Conservation (phyloP, 2,329 filamentous ascomycete species). For the Botryotinia calthae region DNA sequence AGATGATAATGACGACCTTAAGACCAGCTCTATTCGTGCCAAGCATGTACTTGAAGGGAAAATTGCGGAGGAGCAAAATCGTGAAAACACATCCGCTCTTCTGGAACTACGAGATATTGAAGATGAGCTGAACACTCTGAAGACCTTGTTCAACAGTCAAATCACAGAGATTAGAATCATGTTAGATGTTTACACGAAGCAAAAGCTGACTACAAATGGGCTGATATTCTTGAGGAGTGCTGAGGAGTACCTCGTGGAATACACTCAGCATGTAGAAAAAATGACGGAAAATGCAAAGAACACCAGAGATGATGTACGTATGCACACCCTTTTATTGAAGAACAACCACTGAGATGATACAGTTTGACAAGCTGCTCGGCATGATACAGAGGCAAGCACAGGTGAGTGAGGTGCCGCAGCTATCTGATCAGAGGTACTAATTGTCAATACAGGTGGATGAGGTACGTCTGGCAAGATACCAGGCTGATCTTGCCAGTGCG, state of each 20-base stretch:
- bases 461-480: not conserved
- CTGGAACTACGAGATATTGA: conserved; percentile 23
- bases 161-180: conserved; percentile 12
- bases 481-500: not conserved
- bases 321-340: not conserved
- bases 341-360: not conserved
- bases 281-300: not conserved
- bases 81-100: conserved; percentile 23
- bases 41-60: conserved; percentile 19
- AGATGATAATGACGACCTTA: conserved; percentile 13
- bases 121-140: conserved; percentile 22
- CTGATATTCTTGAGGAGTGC: conserved; percentile 15
- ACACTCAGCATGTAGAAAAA: conserved; percentile 4
- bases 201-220: conserved; percentile 6
- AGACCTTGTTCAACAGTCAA: conserved; percentile 12
- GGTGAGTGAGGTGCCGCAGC: not conserved
- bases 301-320: not conserved
- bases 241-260: conserved; percentile 15
- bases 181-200: conserved; percentile 8
- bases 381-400: conserved; percentile 7
- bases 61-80: conserved; percentile 20
- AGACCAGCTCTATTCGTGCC: conserved; percentile 15
- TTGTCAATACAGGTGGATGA: not conserved
- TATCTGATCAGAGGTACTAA: not conserved
- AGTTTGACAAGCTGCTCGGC: not conserved